phyloP scores from a whole-genome alignment of 805 yeast species.

The Starmerella stigmatis region DNA sequence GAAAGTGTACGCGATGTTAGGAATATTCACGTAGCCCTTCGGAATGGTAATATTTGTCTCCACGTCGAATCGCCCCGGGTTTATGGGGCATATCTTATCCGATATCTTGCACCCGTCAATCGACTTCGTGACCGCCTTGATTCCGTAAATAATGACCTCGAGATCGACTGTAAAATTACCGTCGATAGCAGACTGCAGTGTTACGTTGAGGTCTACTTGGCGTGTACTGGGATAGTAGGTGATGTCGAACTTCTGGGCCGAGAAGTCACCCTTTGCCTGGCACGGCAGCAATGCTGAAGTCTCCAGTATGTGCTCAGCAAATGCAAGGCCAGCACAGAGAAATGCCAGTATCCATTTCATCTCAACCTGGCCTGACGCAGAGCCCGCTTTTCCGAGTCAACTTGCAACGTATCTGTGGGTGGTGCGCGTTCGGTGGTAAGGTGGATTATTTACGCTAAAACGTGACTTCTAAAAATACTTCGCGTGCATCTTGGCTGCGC shows the following conservation, averaged over 20 bases:
- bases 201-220: conserved; percentile 54
- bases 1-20: conserved; percentile 74
- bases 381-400: not conserved
- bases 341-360: conserved; percentile 6
- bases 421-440: not conserved
- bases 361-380: not conserved
- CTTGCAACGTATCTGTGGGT: not conserved
- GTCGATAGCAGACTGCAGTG: conserved; percentile 68
- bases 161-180: conserved; percentile 59
- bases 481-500: not conserved
- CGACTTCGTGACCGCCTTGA: conserved; percentile 45
- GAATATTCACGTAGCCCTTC: conserved; percentile 41
- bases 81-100: conserved; percentile 65
- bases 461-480: conserved; percentile 5
- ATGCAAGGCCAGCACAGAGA: conserved; percentile 9
- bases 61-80: conserved; percentile 78
- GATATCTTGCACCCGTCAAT: conserved; percentile 56
- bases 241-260: conserved; percentile 76
- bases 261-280: conserved; percentile 78
- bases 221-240: conserved; percentile 54
- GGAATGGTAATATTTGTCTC: conserved; percentile 39
- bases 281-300: conserved; percentile 76
- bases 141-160: conserved; percentile 69
- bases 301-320: conserved; percentile 30
- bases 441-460: not conserved